Conservation (phyloP, 2,329 filamentous ascomycete genomes). For the Ramularia collo-cygni region DNA sequence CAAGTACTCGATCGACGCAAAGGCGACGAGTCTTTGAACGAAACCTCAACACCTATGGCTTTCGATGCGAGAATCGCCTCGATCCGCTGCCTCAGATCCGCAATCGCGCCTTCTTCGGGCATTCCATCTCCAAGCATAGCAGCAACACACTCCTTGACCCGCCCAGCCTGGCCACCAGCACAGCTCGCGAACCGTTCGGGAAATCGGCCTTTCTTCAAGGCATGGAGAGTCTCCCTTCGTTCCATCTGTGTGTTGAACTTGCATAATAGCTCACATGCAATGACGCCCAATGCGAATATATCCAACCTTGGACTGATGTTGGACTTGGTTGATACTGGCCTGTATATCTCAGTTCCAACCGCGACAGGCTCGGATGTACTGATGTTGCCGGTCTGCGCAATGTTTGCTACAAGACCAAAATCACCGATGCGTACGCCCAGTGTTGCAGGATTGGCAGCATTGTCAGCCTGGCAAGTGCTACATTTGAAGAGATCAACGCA, state of each 20-base stretch:
- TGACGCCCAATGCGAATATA: constrained; percentile 55
- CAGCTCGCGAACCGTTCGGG: constrained; percentile 11
- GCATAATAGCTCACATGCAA: constrained; percentile 56
- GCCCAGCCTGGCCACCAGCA: constrained; percentile 5
- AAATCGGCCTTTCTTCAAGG: constrained; percentile 21
- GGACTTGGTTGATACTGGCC: constrained; percentile 38
- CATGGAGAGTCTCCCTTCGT: constrained; percentile 30
- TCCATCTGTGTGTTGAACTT: constrained; percentile 43
- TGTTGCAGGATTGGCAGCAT: constrained; percentile 14
- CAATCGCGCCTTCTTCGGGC: not conserved
- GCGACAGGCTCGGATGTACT: constrained; percentile 21
- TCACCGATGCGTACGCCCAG: constrained; percentile 55
- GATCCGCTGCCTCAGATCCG: not conserved
- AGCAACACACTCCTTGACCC: constrained; percentile 10
- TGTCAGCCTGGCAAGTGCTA: constrained; percentile 33
- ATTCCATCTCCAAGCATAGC: constrained; percentile 9
- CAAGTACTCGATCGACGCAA: constrained; percentile 3
- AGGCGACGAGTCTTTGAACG: not conserved
- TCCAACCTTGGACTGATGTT: constrained; percentile 49
- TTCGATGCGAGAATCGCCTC: not conserved
- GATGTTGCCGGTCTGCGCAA: constrained; percentile 31
- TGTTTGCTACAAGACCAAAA: constrained; percentile 58
- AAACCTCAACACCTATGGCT: not conserved
- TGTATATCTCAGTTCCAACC: constrained; percentile 58
- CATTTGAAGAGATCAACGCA: constrained; percentile 44